Base-by-base conservation (phyloP, 805 yeast genomes). In the Wickerhamiella slavikovae region DNA sequence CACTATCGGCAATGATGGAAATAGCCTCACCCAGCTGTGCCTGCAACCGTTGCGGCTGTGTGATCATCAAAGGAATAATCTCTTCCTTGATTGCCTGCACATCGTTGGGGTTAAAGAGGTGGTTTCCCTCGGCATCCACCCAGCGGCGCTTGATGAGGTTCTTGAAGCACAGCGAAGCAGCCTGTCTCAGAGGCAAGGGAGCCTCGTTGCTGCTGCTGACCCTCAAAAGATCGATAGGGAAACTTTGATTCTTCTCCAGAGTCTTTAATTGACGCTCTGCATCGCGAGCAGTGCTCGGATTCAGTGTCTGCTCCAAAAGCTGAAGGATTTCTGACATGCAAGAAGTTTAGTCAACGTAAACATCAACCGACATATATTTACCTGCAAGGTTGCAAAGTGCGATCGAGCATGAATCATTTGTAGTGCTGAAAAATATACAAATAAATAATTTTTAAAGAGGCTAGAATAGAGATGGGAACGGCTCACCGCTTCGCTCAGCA, bases 1-100 rank as follows among this genome's bases (percentile, higher is more conserved):
- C 99, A 34, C 82, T 71, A 48, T 83, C 94, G 3, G 99, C 98
- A 43, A 89, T 85, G 31, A 78, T 59, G 11, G 93, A 71, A 32
- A 91, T 71, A 2, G 93, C 72, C 52, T 91, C 99, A 30, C 95
- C 96, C 29, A 89, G 66, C 55, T 91, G 99, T n/a, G 71, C 60
- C 47, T 85, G 94, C 32, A 89, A 57, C 15, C 30, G 11, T 29
- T 66, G 66, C 4, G 94, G 93, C 29, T 82, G 57, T 22, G 66
- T 51, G 36, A 83, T 72, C 96, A 89, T 82, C 36, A 83, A 57
- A n/a, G 71, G 69, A 29, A 89, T 64, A 38, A 89, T 77, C 45
- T 80, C 89, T 7, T 52, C 32, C 48, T 83, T 83, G 38, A 89
- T 66, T 26, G 71, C 55, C 4, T 51, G 58, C 2, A 76, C 76